These are phyloP conservation scores for Microbotryomycetes sp. DNA, from an alignment of 1,284 basidiomycete genomes.

Conservation along the genomic window DNA sequence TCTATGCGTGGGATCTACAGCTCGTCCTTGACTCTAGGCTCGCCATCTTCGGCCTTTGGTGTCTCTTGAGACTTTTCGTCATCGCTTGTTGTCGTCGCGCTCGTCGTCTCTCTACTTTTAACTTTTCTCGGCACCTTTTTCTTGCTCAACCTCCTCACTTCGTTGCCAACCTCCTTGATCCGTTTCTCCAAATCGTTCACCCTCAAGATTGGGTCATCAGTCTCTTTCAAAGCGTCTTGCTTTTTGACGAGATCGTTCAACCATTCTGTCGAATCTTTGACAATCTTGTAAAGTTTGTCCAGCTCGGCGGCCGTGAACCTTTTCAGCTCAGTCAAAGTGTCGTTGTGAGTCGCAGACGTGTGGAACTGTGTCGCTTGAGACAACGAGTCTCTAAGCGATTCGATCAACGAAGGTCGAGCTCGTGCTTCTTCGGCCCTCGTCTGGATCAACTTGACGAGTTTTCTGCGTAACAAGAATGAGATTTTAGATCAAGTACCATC, in stretches of 20 bases:
- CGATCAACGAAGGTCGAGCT: constrained; percentile 54
- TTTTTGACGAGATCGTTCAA: constrained; percentile 66
- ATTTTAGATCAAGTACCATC: too few relatives aligned
- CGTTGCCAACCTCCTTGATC: constrained; percentile 67
- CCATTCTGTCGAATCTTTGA: constrained; percentile 74
- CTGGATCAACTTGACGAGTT: constrained; percentile 70
- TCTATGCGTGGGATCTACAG: too few relatives aligned
- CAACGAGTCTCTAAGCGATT: constrained; percentile 60
- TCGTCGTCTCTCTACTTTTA: constrained; percentile 3
- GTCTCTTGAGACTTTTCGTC: neutral
- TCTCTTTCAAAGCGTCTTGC: constrained; percentile 62
- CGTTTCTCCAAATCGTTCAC: constrained; percentile 72
- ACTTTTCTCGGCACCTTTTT: constrained; percentile 27
- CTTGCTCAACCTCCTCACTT: constrained; percentile 43
- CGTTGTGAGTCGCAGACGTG: constrained; percentile 60
- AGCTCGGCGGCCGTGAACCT: constrained; percentile 76
- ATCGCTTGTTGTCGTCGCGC: neutral
- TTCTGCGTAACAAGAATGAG: constrained; percentile 45
- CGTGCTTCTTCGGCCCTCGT: constrained; percentile 80
- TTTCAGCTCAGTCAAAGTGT: constrained; percentile 42
- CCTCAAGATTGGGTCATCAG: constrained; percentile 73
- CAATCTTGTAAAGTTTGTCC: constrained; percentile 59
- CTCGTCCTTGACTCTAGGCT: neutral
- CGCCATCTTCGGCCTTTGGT: neutral
- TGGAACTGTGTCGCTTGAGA: constrained; percentile 63